Percentiles rank a stretch among this genome's conserved stretches.
phyloP scores from a whole-genome alignment of 331 rosid species.

The Malus hybrid region DNA sequence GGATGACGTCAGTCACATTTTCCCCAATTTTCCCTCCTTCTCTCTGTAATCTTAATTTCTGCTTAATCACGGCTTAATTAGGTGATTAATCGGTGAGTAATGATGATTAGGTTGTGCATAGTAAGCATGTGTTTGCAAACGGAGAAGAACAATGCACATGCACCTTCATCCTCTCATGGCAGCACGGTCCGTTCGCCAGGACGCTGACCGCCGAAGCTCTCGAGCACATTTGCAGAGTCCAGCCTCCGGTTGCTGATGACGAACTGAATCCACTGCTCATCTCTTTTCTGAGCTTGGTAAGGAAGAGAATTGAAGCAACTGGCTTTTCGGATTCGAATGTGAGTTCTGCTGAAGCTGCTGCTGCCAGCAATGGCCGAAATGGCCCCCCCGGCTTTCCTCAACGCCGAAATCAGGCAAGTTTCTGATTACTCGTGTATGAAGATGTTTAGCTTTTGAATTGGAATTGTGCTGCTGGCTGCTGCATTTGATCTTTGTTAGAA shows the following conservation, averaged over 20 bases:
- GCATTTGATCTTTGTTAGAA: neutral
- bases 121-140: constrained; percentile 24
- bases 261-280: constrained; percentile 34
- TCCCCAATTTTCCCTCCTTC: neutral
- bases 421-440: neutral
- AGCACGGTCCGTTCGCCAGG: constrained; percentile 56
- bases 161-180: constrained; percentile 46
- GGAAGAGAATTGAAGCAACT: constrained; percentile 20
- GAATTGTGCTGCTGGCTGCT: neutral
- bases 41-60: neutral
- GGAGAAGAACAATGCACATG: constrained; percentile 60
- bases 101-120: constrained; percentile 35
- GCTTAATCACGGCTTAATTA: neutral
- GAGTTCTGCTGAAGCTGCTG: neutral
- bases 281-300: constrained; percentile 31
- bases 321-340: neutral
- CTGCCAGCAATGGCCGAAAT: neutral
- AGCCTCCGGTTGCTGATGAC: neutral
- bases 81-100: neutral
- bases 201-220: constrained; percentile 19
- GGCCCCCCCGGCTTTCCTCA: constrained; percentile 3
- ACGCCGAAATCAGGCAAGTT: constrained; percentile 31
- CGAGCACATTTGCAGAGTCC: constrained; percentile 44
- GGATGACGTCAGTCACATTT: constrained; percentile 30
- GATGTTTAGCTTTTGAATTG: neutral